Evolutionary conservation across 306 rosid genomes (phyloP).

Genomic region (Cicer judaicum): DNA sequence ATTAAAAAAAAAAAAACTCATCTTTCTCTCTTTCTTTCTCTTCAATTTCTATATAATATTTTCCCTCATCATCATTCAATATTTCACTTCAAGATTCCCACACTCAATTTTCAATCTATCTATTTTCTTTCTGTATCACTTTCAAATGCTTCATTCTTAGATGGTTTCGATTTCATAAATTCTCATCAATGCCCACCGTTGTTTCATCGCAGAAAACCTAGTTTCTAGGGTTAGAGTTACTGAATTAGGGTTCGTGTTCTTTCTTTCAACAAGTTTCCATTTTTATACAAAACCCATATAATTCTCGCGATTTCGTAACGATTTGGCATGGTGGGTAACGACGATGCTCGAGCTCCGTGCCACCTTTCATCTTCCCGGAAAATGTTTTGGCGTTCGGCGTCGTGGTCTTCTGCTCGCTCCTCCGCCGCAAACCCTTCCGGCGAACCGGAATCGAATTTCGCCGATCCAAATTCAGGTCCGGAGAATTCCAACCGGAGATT

Average conservation of each 20-base stretch:
- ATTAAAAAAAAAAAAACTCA: not conserved
- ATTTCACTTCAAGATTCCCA: slow-evolving; percentile 42
- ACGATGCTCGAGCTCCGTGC: slow-evolving; percentile 65
- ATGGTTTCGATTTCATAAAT: slow-evolving; percentile 27
- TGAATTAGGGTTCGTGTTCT: slow-evolving; percentile 15
- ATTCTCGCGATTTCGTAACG: not conserved
- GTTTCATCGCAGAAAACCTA: slow-evolving; percentile 34
- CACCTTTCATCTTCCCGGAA: slow-evolving; percentile 64
- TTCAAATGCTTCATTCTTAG: not conserved
- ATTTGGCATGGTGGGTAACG: slow-evolving; percentile 85
- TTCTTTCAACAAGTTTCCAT: slow-evolving; percentile 4
- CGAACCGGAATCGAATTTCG: slow-evolving; percentile 49
- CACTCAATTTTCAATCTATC: not conserved
- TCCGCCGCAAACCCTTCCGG: slow-evolving; percentile 51
- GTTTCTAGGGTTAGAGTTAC: slow-evolving; percentile 25
- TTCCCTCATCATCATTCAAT: not conserved
- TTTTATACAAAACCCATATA: not conserved
- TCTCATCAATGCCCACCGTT: slow-evolving; percentile 42
- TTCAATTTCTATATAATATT: not conserved
- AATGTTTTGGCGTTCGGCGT: slow-evolving; percentile 88
- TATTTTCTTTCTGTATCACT: not conserved
- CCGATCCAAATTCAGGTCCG: slow-evolving; percentile 59
- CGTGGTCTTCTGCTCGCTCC: slow-evolving; percentile 88
- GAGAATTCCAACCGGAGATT: slow-evolving; percentile 55
- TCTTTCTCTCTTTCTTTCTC: not conserved